Base-by-base conservation (phyloP, 2,329 filamentous ascomycete species). In the Pseudogymnoascus sp. region DNA sequence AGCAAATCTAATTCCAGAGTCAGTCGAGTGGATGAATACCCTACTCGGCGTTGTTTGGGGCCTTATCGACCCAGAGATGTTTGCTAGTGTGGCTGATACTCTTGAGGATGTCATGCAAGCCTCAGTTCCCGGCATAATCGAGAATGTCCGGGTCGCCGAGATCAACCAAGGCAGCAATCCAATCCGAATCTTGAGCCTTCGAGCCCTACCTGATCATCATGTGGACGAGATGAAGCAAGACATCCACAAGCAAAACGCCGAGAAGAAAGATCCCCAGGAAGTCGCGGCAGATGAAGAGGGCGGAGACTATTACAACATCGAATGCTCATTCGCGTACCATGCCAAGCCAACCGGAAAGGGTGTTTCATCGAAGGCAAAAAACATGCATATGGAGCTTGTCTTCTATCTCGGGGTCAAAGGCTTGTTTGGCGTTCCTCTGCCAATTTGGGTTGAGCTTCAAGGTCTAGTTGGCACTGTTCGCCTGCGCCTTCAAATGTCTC, bases 31-130 rank as follows among this genome's bases (percentile, higher is more conserved):
- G 94, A 88, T 99, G 83, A 99, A 99, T 73, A 92, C 90, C 0
- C 84, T 94, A 59, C 75, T 97, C 3, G 84, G 84, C 1, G 84
- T 96, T 42, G 81, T 94, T 44, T 99, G 94, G 94, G 90, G 91
- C 0, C 79, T 97, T 3, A 87, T 97, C 66, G 95, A 97, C 71
- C 93, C 94, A 0, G 93, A 97, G 44, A 95, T 97, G 89, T 94
- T 99, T 74, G 80, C 85, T n/a, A 84, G 85, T 5, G 84, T 97
- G 7, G 92, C 92, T n/a, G 94, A 97, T 72, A 97, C 90, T 10
- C 83, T 94, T 5, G 90, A 94, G 75, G 93, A 97, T 73, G 90
- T 97, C 67, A 97, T 97, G 93, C 92, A 95, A 73, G 93, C 92
- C 17, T 96, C 91, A 0, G 89, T 97, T 0, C 94, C 94, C 0